Evolutionary conservation across 2,329 filamentous ascomycete species (phyloP), one percentile per base, ranked within the genome.

Genomic region (Paracorniculantispora psalliotae): DNA sequence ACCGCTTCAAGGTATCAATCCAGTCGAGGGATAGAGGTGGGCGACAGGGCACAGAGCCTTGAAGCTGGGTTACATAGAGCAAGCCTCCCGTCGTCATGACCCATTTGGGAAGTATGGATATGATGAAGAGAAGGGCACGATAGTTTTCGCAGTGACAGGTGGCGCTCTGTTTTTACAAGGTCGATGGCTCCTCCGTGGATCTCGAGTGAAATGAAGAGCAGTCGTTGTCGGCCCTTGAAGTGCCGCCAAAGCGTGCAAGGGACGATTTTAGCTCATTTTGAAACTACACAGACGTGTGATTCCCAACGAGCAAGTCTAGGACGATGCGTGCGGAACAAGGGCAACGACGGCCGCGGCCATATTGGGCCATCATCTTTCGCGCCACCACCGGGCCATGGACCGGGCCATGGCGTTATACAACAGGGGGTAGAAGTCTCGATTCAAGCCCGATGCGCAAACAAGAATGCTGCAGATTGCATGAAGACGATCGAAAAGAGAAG

Each of bases 21-120:
- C 48, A 35, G 30, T 37, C 19, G 15, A 25, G 48, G 30, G n/a
- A 50, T 23, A 12, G 26, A 48, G 46, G 26, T n/a, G n/a, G n/a
- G n/a, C n/a, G n/a, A 13, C 5, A 39, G 33, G 37, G 5, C 5
- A 28, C 35, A 25, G 23, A 17, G 37, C 50, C 17, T 26, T 12
- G 49, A 13, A 28, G 13, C 8, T 19, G 39, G 28, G 26, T 26
- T 23, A n/a, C 26, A 49, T 21, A 44, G 39, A 33, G n/a, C 51
- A 52, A 52, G 49, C 49, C 51, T 44, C 39, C 37, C 46, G 51
- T 33, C 39, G 51, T 21, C 39, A 54, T 12, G 51, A n/a, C 41
- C 51, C 39, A 23, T 46, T 21, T 21, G n/a, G 4, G 25, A 28
- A 28, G 15, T 13, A 33, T 9, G 19, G n/a, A 23, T 13, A 19